Percentiles rank a stretch among this genome's conserved stretches.
phyloP scores from a whole-genome alignment of 768 basidiomycete species.

The Mycena vulgaris region DNA sequence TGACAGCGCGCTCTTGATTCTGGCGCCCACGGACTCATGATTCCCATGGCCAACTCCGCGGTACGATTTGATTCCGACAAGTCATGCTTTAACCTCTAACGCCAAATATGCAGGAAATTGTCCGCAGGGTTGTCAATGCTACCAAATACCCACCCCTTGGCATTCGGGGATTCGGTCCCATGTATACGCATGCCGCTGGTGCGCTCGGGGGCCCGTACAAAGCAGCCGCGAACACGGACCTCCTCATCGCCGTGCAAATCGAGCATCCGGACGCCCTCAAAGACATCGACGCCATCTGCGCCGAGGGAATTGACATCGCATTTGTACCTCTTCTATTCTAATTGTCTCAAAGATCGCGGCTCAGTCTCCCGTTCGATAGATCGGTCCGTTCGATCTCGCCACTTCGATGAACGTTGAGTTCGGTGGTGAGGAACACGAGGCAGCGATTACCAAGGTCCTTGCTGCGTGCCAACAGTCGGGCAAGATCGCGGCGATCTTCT shows the following conservation, averaged over 20 bases:
- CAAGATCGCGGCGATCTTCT: slow-evolving; percentile 40
- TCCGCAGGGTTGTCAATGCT: background rate
- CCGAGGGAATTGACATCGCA: slow-evolving; percentile 37
- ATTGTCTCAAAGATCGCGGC: background rate
- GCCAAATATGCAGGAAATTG: background rate
- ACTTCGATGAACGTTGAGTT: slow-evolving; percentile 40
- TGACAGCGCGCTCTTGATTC: background rate
- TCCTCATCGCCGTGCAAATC: slow-evolving; percentile 19
- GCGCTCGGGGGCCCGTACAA: slow-evolving; percentile 2
- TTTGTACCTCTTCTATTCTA: slow-evolving; percentile 23
- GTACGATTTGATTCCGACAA: too few relatives aligned
- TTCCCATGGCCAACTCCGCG: background rate
- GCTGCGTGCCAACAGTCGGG: slow-evolving; percentile 32
- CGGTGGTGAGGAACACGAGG: slow-evolving; percentile 37
- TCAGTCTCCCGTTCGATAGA: slow-evolving; percentile 13
- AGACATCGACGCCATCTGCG: slow-evolving; percentile 37
- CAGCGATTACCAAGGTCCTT: slow-evolving; percentile 38
- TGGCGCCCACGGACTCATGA: background rate
- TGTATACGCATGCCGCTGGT: background rate
- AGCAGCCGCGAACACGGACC: slow-evolving; percentile 8
- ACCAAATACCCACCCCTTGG: background rate
- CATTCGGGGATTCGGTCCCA: background rate
- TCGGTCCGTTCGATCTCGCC: slow-evolving; percentile 40
- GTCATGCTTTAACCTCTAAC: too few relatives aligned
- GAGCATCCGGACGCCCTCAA: slow-evolving; percentile 34